Evolutionary conservation across 2,329 filamentous ascomycete genomes (phyloP).

Genomic region (Colletotrichum truncatum): DNA sequence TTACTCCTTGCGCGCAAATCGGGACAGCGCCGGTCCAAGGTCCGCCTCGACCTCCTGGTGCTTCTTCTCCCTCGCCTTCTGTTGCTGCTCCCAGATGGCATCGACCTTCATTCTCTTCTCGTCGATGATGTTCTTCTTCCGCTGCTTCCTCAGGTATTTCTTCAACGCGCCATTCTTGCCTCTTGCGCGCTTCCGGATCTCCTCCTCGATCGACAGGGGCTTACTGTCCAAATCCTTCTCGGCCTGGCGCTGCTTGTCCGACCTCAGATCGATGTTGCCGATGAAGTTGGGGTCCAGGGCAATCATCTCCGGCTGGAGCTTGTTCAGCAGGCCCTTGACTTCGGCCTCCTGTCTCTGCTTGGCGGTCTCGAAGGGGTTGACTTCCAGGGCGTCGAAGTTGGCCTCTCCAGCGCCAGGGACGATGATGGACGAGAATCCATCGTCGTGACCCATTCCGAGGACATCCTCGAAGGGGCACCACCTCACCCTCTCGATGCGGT

Average conservation of each 20-base stretch:
- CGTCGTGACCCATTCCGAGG: constrained; percentile 83
- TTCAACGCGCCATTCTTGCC: constrained; percentile 91
- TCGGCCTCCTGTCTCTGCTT: constrained; percentile 95
- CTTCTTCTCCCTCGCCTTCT: constrained; percentile 72
- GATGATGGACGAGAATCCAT: constrained; percentile 89
- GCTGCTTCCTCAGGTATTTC: constrained; percentile 91
- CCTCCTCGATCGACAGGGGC: constrained; percentile 63
- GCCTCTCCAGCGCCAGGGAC: constrained; percentile 95
- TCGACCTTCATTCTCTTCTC: constrained; percentile 90
- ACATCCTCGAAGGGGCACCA: constrained; percentile 98
- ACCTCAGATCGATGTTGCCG: constrained; percentile 84
- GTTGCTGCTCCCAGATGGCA: constrained; percentile 79
- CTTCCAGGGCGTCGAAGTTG: constrained; percentile 93
- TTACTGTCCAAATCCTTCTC: constrained; percentile 84
- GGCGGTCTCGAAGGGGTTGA: constrained; percentile 92
- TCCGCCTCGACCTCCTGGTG: constrained; percentile 73
- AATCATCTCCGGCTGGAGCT: constrained; percentile 97
- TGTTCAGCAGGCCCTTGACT: constrained; percentile 90
- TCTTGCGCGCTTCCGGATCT: constrained; percentile 79
- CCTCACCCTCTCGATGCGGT: constrained; percentile 79
- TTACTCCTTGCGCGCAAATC: constrained; percentile 81
- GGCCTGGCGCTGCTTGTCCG: constrained; percentile 77
- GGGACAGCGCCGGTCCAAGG: constrained; percentile 84
- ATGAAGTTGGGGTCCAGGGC: constrained; percentile 92
- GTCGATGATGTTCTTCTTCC: constrained; percentile 93